Base-by-base conservation (phyloP, 169 alveolate species). In the Plasmodium yoelii region DNA sequence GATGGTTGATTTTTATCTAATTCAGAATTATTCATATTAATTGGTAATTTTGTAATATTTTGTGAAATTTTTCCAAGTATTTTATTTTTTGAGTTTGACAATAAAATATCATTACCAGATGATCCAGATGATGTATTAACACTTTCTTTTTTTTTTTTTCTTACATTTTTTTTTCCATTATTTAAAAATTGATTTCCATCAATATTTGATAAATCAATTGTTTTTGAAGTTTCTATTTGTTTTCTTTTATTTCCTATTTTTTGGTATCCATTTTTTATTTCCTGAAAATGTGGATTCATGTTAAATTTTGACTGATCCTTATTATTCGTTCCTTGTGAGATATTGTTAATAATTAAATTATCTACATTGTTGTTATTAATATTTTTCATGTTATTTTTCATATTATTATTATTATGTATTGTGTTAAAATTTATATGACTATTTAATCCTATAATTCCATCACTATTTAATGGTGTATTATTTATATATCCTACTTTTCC, bases 121-220 rank as follows among this genome's bases (percentile, higher is more conserved):
- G 71, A 51, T 24, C 51, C 72, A 2, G 74, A 49, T 49, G 77
- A 46, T 24, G 19, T n/a, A 71, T 64, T 77, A 7, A 47, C 69
- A 15, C 42, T 51, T 28, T 57, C 87, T 57, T 28, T 73, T 24
- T 77, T 77, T 26, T 77, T 77, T 64, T 64, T 77, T 44, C 88
- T 61, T 64, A 28, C 44, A 57, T 24, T 64, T 69, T 77, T 77
- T 5, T 63, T 18, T 26, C 42, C 28, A 18, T 34, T 24, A 28
- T 28, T 51, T 51, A 39, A 4, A 49, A 63, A 24, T 8, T 13
- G 51, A 57, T 6, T 39, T 49, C 64, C 65, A 9, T 15, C n/a
- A n/a, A 51, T 22, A 26, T 64, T 75, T 34, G 42, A 4, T 5
- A 34, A 3, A 64, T 77, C 57, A 13, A 19, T n/a, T 64, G 63